These are phyloP conservation scores for Penicillium sp. DNA, from an alignment of 2,329 filamentous ascomycete genomes.

Conservation along the genomic window DNA sequence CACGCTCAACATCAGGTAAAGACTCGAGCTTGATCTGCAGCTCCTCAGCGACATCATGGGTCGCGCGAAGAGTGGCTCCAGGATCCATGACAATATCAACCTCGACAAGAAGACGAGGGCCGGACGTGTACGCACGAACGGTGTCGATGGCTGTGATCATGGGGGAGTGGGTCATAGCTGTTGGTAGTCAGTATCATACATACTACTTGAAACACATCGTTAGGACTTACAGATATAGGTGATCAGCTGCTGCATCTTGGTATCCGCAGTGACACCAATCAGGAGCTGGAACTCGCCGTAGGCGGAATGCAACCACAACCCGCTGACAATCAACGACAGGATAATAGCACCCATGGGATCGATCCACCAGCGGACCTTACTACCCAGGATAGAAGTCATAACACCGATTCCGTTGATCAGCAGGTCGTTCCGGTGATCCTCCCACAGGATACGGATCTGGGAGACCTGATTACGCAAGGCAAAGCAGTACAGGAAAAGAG, in stretches of 20 bases:
- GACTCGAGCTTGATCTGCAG: slow-evolving; percentile 93
- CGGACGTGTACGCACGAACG: slow-evolving; percentile 88
- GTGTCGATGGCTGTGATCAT: slow-evolving; percentile 86
- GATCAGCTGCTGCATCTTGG: slow-evolving; percentile 85
- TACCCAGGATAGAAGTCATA: slow-evolving; percentile 84
- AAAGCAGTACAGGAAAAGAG: slow-evolving; percentile 89
- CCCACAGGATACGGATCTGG: slow-evolving; percentile 89
- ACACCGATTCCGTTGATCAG: slow-evolving; percentile 94
- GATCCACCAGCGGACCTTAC: slow-evolving; percentile 89
- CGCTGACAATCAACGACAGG: slow-evolving; percentile 73
- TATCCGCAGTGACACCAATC: slow-evolving; percentile 83
- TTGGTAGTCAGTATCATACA: slow-evolving; percentile 6
- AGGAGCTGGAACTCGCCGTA: slow-evolving; percentile 87
- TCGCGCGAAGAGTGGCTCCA: slow-evolving; percentile 67
- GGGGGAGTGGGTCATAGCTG: slow-evolving; percentile 80
- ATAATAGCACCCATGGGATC: slow-evolving; percentile 89
- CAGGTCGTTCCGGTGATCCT: slow-evolving; percentile 96
- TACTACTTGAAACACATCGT: background rate
- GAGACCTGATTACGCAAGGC: slow-evolving; percentile 85
- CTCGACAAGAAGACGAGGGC: slow-evolving; percentile 85
- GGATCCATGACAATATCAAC: slow-evolving; percentile 94
- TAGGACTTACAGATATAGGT: slow-evolving; percentile 74
- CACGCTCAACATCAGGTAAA: slow-evolving; percentile 85
- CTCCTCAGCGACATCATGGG: slow-evolving; percentile 91
- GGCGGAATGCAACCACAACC: slow-evolving; percentile 80